Percentiles rank a stretch among this genome's conserved stretches.
Conservation (phyloP, 2,329 filamentous ascomycete species). For the Microsporum ferrugineum region DNA sequence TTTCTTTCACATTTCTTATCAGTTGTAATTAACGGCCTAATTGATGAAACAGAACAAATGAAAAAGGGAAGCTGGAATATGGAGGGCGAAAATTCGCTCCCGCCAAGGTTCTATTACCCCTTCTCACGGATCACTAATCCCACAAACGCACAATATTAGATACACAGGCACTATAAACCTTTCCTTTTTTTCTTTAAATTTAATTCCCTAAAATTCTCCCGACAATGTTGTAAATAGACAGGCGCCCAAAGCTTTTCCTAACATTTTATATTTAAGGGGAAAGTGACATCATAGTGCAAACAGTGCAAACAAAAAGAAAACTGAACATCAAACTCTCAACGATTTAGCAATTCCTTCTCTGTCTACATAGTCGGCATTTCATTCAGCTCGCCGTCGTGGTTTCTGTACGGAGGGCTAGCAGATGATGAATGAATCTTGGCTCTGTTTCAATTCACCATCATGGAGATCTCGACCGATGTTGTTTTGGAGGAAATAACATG, state of each 20-base stretch:
- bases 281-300: conserved; percentile 12
- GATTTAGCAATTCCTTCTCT: background rate
- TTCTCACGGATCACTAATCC: no score
- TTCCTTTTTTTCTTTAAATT: no score
- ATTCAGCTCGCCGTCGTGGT: background rate
- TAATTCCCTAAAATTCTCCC: no score
- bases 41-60: background rate
- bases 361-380: background rate
- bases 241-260: no score
- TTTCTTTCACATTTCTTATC: background rate
- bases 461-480: conserved; percentile 10
- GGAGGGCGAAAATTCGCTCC: background rate
- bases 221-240: no score
- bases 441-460: background rate
- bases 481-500: conserved; percentile 36
- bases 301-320: conserved; percentile 7
- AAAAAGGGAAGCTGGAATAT: background rate
- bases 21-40: background rate
- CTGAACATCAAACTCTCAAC: background rate
- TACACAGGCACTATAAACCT: no score
- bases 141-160: no score
- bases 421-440: background rate
- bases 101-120: background rate
- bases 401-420: background rate
- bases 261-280: background rate